A percentile compares a stretch with the other conserved stretches of the same genome.
These are phyloP conservation scores for Decorospora gaudefroyi DNA, from an alignment of 2,329 filamentous ascomycete species.

Conservation along the genomic window DNA sequence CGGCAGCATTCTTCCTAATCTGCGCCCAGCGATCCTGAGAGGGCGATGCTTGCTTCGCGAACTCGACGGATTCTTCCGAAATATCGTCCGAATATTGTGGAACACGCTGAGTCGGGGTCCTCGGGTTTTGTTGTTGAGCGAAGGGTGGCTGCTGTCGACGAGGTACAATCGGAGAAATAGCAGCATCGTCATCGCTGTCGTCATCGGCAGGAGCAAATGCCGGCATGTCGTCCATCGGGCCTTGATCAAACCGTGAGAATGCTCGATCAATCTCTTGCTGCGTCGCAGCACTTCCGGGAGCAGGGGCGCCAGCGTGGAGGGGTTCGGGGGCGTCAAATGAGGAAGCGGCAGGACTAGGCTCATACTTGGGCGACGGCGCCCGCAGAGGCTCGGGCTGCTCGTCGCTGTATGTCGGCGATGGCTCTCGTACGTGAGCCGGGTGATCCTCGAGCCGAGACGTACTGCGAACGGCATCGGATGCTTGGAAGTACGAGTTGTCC, in stretches of 20 bases:
- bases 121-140: slow-evolving; percentile 20
- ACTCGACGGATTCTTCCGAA: slow-evolving; percentile 52
- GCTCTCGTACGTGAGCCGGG: slow-evolving; percentile 28
- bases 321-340: slow-evolving; percentile 24
- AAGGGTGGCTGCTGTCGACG: slow-evolving; percentile 26
- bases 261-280: slow-evolving; percentile 63
- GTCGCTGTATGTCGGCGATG: slow-evolving; percentile 30
- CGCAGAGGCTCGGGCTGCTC: slow-evolving; percentile 29
- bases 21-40: slow-evolving; percentile 87
- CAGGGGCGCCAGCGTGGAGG: slow-evolving; percentile 54
- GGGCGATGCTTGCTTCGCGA: slow-evolving; percentile 44
- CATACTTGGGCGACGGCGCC: slow-evolving; percentile 29
- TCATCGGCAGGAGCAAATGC: slow-evolving; percentile 69
- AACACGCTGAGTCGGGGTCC: slow-evolving; percentile 26
- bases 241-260: slow-evolving; percentile 79
- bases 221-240: slow-evolving; percentile 82
- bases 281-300: slow-evolving; percentile 63
- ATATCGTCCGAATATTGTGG: slow-evolving; percentile 38
- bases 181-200: slow-evolving; percentile 40
- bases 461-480: slow-evolving; percentile 31
- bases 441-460: slow-evolving; percentile 33
- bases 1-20: slow-evolving; percentile 91
- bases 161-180: slow-evolving; percentile 28
- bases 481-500: slow-evolving; percentile 24
- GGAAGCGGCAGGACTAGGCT: slow-evolving; percentile 34